These are phyloP conservation scores for Fagopyrum esculentum DNA, from an alignment of 148 eudicot species.

Conservation along the genomic window DNA sequence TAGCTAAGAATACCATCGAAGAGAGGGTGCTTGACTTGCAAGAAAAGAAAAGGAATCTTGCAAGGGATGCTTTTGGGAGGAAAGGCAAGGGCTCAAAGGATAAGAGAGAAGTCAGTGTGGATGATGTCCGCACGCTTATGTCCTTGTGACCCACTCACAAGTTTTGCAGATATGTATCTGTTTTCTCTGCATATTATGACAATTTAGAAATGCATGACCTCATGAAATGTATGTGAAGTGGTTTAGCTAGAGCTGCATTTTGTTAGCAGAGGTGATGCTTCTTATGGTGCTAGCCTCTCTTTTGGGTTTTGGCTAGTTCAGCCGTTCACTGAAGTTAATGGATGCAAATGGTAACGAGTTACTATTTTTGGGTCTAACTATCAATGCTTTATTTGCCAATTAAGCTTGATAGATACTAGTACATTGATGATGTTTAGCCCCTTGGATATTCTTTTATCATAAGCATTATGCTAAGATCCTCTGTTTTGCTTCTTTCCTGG, in stretches of 20 bases:
- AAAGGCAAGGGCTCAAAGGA: constrained; percentile 52
- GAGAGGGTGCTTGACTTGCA: constrained; percentile 81
- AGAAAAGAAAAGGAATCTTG: constrained; percentile 70
- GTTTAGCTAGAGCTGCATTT: neutral
- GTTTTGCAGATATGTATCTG: constrained; percentile 7
- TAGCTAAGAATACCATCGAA: constrained; percentile 79
- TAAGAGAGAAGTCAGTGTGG: constrained; percentile 52
- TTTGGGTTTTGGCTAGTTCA: neutral
- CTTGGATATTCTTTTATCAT: too few relatives aligned
- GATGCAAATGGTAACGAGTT: too few relatives aligned
- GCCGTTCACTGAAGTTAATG: too few relatives aligned
- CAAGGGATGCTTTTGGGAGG: constrained; percentile 61
- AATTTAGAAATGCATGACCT: too few relatives aligned
- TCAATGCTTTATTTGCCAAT: too few relatives aligned
- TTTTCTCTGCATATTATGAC: neutral
- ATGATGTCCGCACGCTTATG: constrained; percentile 73
- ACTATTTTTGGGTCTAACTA: too few relatives aligned
- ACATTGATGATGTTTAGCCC: too few relatives aligned
- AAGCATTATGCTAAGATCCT: too few relatives aligned
- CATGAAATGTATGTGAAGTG: neutral
- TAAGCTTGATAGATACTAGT: too few relatives aligned
- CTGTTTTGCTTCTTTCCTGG: too few relatives aligned
- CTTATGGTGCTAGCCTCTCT: neutral
- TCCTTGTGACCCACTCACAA: constrained; percentile 27
- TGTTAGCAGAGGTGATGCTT: neutral